A percentile compares a stretch with the other conserved stretches of the same genome.
phyloP scores from a whole-genome alignment of 805 yeast genomes.

The Ogataea corticis region DNA sequence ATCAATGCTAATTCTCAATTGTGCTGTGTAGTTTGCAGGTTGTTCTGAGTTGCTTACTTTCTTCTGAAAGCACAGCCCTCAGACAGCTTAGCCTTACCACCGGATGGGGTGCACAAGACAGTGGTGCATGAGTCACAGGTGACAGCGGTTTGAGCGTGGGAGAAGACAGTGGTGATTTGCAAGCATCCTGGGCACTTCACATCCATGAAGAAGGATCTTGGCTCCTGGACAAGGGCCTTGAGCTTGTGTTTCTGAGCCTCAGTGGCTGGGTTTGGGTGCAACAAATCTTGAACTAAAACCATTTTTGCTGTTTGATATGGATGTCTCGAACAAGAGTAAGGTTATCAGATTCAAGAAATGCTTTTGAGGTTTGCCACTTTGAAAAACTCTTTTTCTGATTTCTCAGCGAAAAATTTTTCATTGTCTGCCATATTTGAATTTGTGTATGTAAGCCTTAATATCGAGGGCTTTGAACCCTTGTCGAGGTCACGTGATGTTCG shows the following conservation, averaged over 20 bases:
- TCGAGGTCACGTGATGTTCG: constrained; percentile 5
- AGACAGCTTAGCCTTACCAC: constrained; percentile 99
- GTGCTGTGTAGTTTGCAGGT: constrained; percentile 6
- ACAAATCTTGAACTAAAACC: constrained; percentile 99
- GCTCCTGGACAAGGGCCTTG: constrained; percentile 94
- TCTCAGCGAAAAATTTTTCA: constrained; percentile 10
- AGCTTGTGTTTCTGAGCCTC: constrained; percentile 97
- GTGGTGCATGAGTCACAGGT: constrained; percentile 99
- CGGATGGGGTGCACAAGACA: constrained; percentile 98
- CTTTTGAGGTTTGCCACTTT: constrained; percentile 5
- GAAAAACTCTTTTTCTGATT: background rate
- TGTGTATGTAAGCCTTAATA: constrained; percentile 4
- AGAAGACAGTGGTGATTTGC: constrained; percentile 98
- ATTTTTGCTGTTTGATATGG: constrained; percentile 12
- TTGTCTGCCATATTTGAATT: constrained; percentile 1
- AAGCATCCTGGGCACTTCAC: constrained; percentile 99
- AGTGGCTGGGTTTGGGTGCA: constrained; percentile 96
- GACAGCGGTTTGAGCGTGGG: constrained; percentile 99
- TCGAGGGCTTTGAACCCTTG: constrained; percentile 6
- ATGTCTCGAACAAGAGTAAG: background rate
- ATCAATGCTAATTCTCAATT: constrained; percentile 8
- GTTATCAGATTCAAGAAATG: background rate
- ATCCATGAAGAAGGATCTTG: constrained; percentile 99
- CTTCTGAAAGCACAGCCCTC: constrained; percentile 99
- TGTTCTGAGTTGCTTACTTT: constrained; percentile 57